Base-by-base conservation (phyloP, 2,329 filamentous ascomycete species). In the Fusarium sp. region DNA sequence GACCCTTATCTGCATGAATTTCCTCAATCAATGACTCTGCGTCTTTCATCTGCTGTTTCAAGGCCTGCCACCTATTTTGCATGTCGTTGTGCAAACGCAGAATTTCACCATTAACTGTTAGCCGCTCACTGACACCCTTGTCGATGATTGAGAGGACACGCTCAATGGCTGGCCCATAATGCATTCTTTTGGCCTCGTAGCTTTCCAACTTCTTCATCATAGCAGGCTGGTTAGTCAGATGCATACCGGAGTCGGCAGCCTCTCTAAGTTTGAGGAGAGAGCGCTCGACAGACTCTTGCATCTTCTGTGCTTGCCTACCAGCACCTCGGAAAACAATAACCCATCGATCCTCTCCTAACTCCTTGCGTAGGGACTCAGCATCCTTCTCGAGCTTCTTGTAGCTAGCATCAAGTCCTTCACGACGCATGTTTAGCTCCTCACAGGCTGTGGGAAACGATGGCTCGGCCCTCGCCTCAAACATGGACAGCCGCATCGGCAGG, bases 101-200 rank as follows among this genome's bases (percentile, higher is more conserved):
- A 70, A 98, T 96, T 82, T 98, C 96, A 48, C 96, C 96, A 78
- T 99, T 98, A 61, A 98, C 94, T 0, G 96, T 98, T 55, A 98
- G 86, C n/a, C 96, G 90, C 78, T 98, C 94, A 79, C 93, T 93
- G 77, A 98, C 92, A n/a, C 96, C 96, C 79, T 94, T 95, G 76
- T 98, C 94, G 56, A 98, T 98, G 79, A 98, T 97, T 42, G 92
- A 91, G 23, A 98, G 84, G 12, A 99, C 94, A 45, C 95, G 90
- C 79, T 96, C 94, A 79, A 99, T 97, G 4, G 96, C 95, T 15
- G 95, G 94, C 3, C 94, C 93, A 78, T 98, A 99, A 80, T 98
- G 95, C 66, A 90, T 90, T 82, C 95, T 97, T 86, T 98, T 99
- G 46, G 93, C 94, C 79, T 98, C 95, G 80, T 97, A 99, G 76